Evolutionary conservation across 495 filamentous ascomycete genomes (phyloP).

Genomic region (Chaetomium fimeti): DNA sequence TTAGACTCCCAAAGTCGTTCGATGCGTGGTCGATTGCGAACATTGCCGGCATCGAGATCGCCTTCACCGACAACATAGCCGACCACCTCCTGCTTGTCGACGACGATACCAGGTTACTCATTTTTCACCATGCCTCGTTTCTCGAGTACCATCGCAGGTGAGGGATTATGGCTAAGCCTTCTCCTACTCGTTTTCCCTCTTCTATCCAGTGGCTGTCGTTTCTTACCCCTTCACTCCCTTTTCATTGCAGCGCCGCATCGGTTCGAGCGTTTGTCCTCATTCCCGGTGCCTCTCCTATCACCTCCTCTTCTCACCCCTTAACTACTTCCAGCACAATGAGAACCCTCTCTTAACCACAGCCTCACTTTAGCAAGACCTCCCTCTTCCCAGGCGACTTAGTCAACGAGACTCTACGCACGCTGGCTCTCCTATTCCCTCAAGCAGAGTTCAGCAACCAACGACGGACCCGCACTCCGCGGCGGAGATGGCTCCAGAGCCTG

Average conservation of each 20-base stretch:
- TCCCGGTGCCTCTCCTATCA: no score
- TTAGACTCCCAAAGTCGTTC: conserved; percentile 32
- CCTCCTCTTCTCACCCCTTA: no score
- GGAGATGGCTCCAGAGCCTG: conserved; percentile 22
- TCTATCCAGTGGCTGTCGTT: no score
- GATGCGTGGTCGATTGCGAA: conserved; percentile 27
- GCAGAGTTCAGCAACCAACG: conserved; percentile 10
- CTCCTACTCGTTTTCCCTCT: not conserved
- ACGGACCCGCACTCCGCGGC: conserved; percentile 23
- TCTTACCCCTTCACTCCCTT: no score
- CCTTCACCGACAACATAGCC: conserved; percentile 47
- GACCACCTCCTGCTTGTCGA: conserved; percentile 48
- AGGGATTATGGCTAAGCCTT: not conserved
- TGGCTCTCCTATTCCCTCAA: conserved; percentile 48
- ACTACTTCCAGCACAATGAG: no score
- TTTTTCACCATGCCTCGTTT: conserved; percentile 51
- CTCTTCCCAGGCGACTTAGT: conserved; percentile 39
- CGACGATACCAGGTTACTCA: conserved; percentile 39
- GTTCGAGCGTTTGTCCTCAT: no score
- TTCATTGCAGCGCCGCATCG: no score
- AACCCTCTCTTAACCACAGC: no score
- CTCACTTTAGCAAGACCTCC: no score
- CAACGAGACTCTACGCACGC: conserved; percentile 47
- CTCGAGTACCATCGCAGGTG: conserved; percentile 29
- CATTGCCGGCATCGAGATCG: conserved; percentile 43